Evolutionary conservation across 495 filamentous ascomycete species (phyloP).

Genomic region (Hypoxylon lenormandii): DNA sequence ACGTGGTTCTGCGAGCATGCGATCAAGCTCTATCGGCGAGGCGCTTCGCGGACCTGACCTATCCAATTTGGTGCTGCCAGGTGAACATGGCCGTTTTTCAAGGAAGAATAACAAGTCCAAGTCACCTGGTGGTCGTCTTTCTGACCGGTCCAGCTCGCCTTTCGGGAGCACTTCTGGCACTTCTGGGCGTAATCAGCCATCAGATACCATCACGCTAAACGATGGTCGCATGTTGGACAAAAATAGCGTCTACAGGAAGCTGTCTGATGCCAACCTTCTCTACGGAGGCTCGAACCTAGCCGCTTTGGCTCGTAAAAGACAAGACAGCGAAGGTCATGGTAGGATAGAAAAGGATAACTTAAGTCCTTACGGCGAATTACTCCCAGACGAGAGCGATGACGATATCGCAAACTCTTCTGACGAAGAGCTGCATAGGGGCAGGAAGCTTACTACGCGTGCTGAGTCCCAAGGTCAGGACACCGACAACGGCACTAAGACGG

Average conservation of each 20-base stretch:
- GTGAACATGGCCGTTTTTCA: slow-evolving; percentile 60
- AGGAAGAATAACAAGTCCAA: slow-evolving; percentile 70
- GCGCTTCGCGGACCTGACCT: slow-evolving; percentile 62
- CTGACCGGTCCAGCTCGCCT: slow-evolving; percentile 71
- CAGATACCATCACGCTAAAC: slow-evolving; percentile 59
- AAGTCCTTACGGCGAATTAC: slow-evolving; percentile 69
- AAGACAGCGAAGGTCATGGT: slow-evolving; percentile 62
- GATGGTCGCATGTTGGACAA: slow-evolving; percentile 68
- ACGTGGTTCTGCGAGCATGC: slow-evolving; percentile 57
- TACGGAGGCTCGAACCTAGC: slow-evolving; percentile 67
- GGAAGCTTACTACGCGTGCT: slow-evolving; percentile 58
- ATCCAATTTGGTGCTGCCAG: slow-evolving; percentile 56
- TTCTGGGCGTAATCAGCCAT: slow-evolving; percentile 55
- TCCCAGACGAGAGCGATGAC: slow-evolving; percentile 66
- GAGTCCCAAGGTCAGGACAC: slow-evolving; percentile 50
- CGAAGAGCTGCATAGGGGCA: slow-evolving; percentile 64
- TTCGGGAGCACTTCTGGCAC: slow-evolving; percentile 57
- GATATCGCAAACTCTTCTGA: slow-evolving; percentile 63
- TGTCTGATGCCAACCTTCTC: slow-evolving; percentile 74
- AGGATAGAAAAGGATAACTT: slow-evolving; percentile 80
- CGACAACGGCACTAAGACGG: slow-evolving; percentile 52
- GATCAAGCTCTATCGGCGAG: slow-evolving; percentile 62
- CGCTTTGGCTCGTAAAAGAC: slow-evolving; percentile 62
- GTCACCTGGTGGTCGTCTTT: slow-evolving; percentile 68
- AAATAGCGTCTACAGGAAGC: slow-evolving; percentile 68